These are phyloP conservation scores for Suillus placidus DNA, from an alignment of 768 basidiomycete genomes.

Conservation along the genomic window DNA sequence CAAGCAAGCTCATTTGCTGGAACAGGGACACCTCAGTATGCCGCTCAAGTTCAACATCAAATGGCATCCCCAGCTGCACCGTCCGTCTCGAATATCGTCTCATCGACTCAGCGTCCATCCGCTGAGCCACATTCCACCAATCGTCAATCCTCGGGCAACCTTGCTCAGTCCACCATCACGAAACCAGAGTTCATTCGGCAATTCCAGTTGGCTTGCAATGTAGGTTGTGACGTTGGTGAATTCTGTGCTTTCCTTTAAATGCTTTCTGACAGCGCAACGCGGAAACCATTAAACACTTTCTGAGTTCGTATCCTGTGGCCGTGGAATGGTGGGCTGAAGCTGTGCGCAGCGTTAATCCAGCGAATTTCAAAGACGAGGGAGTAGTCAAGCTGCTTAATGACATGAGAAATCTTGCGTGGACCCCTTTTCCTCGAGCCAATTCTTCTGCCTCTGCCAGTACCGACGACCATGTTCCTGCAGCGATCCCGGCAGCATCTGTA, in stretches of 20 bases:
- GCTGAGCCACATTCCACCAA: too few species aligned
- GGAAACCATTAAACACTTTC: neutral
- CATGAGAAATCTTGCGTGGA: neutral
- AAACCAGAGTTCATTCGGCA: constrained; percentile 22
- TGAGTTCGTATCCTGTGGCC: neutral
- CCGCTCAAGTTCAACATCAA: neutral
- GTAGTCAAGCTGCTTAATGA: neutral
- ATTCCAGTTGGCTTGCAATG: constrained; percentile 26
- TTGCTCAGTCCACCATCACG: neutral
- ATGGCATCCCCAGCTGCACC: neutral
- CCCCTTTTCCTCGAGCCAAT: neutral
- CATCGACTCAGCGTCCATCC: neutral
- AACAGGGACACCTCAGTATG: neutral
- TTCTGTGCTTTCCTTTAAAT: neutral
- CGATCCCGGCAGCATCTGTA: too few species aligned
- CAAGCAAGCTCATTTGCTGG: neutral
- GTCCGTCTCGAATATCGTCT: neutral
- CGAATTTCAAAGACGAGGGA: neutral
- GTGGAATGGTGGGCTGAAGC: constrained; percentile 5
- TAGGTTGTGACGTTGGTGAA: constrained; percentile 15
- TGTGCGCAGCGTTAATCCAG: neutral
- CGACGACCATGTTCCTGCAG: neutral
- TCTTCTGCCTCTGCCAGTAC: neutral
- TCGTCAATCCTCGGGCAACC: neutral
- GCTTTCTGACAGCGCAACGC: neutral